Evolutionary conservation across 805 yeast species (phyloP).

Genomic region (Candida yuanshanica): DNA sequence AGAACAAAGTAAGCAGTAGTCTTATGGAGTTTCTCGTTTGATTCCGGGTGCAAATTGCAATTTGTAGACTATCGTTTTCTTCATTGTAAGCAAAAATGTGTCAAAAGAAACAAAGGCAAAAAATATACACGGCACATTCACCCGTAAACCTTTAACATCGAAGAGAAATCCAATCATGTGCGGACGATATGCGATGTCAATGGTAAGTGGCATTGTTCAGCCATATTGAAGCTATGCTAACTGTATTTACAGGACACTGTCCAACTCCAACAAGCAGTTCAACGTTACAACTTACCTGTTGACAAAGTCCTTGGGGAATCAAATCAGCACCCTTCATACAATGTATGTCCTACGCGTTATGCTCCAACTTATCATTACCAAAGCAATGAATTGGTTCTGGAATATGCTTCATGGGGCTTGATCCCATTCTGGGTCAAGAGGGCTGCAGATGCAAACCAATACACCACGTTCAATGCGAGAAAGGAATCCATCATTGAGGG

Average conservation of each 20-base stretch:
- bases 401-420: slow-evolving; percentile 76
- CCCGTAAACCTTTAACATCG: background rate
- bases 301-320: slow-evolving; percentile 12
- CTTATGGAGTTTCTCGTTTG: too few species aligned
- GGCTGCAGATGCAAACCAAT: slow-evolving; percentile 27
- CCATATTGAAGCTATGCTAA: background rate
- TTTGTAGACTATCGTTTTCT: background rate
- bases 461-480: slow-evolving; percentile 69
- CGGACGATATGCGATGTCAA: slow-evolving; percentile 51
- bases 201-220: slow-evolving; percentile 27
- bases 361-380: slow-evolving; percentile 34
- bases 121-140: background rate
- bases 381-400: slow-evolving; percentile 22
- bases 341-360: slow-evolving; percentile 54
- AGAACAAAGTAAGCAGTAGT: too few species aligned
- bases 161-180: slow-evolving; percentile 37
- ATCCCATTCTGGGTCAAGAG: slow-evolving; percentile 61
- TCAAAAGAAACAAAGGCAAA: background rate
- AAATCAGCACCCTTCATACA: slow-evolving; percentile 37
- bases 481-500: slow-evolving; percentile 48
- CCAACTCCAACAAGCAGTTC: slow-evolving; percentile 10
- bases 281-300: slow-evolving; percentile 5
- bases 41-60: too few species aligned
- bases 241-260: slow-evolving; percentile 9
- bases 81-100: too few species aligned